These are phyloP conservation scores for Nemania sp. DNA, from an alignment of 2,329 filamentous ascomycete species.

Conservation along the genomic window DNA sequence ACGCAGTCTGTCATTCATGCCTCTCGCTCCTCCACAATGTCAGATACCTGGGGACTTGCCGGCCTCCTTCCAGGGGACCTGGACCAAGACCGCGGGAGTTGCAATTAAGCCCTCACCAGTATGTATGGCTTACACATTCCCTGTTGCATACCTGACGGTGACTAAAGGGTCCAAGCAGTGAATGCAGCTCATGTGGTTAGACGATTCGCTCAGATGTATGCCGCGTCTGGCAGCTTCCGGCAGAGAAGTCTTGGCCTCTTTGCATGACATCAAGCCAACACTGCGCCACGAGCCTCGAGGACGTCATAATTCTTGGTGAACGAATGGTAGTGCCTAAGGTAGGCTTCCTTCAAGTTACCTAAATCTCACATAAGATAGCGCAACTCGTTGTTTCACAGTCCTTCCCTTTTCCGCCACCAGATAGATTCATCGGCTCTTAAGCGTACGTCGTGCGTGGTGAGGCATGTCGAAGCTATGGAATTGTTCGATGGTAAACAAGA, in stretches of 20 bases:
- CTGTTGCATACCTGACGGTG: constrained; percentile 10
- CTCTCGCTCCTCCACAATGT: constrained; percentile 9
- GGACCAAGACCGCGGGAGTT: constrained; percentile 9
- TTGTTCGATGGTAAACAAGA: background rate
- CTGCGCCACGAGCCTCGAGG: too few relatives aligned
- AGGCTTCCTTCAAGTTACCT: too few relatives aligned
- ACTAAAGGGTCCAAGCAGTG: background rate
- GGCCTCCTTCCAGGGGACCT: constrained; percentile 14
- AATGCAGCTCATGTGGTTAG: constrained; percentile 1
- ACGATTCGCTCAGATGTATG: background rate
- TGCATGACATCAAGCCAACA: too few relatives aligned
- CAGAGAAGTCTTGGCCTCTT: background rate
- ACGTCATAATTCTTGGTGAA: too few relatives aligned
- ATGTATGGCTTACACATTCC: background rate
- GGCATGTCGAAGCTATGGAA: too few relatives aligned
- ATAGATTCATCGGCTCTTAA: too few relatives aligned
- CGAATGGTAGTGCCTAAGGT: too few relatives aligned
- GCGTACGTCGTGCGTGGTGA: too few relatives aligned
- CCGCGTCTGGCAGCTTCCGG: background rate
- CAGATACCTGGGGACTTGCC: constrained; percentile 18
- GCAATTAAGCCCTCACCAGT: background rate
- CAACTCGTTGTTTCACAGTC: too few relatives aligned
- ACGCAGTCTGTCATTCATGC: background rate
- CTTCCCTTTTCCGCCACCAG: too few relatives aligned
- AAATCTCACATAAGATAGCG: too few relatives aligned